Conservation (phyloP, 2,329 filamentous ascomycete genomes). For the Penicillium sclerotiorum region DNA sequence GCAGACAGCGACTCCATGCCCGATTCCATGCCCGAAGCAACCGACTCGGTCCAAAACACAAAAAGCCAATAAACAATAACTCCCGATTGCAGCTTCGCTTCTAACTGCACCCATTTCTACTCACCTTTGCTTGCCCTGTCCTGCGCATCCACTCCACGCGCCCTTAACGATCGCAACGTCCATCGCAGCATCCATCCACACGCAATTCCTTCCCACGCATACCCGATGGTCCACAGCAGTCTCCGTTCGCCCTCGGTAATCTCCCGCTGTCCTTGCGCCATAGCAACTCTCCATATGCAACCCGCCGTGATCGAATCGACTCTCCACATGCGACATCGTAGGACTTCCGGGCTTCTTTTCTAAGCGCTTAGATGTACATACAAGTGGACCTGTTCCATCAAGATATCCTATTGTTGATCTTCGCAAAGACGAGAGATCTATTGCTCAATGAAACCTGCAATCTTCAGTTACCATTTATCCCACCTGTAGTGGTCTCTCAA, state of each 20-base stretch:
- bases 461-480: too few species aligned
- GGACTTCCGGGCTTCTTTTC: neutral
- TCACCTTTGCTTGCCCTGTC: neutral
- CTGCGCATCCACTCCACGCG: neutral
- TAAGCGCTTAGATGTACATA: conserved; percentile 4
- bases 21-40: conserved; percentile 12
- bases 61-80: conserved; percentile 15
- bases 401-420: too few species aligned
- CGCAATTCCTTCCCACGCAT: neutral
- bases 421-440: too few species aligned
- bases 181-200: neutral
- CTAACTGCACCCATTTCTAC: neutral
- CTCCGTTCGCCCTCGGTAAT: neutral
- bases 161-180: neutral
- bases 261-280: neutral
- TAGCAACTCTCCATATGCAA: conserved; percentile 2
- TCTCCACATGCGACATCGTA: conserved; percentile 4
- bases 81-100: conserved; percentile 18
- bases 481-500: too few species aligned
- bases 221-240: conserved; percentile 1
- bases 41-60: conserved; percentile 9
- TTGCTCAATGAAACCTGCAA: too few species aligned
- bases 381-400: neutral
- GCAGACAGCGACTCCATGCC: conserved; percentile 14
- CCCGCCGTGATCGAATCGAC: neutral